These are phyloP conservation scores for Aspergillus amoenus DNA, from an alignment of 2,329 filamentous ascomycete genomes.

Conservation along the genomic window DNA sequence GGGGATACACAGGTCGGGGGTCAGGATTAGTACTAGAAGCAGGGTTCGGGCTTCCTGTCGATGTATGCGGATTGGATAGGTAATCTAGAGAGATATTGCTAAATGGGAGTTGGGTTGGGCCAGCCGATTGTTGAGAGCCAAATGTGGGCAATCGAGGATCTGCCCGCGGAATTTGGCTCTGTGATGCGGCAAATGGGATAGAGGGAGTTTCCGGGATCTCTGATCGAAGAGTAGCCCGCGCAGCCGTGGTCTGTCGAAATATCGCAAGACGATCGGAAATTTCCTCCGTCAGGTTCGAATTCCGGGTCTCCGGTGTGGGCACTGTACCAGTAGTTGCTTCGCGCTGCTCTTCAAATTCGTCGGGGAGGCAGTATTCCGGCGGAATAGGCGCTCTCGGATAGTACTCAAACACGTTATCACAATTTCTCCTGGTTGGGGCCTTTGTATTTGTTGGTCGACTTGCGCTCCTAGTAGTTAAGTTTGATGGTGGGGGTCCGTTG, in stretches of 20 bases:
- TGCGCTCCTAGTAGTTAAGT: neutral
- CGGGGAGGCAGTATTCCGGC: conserved; percentile 15
- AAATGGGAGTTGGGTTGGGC: neutral
- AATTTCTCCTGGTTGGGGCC: neutral
- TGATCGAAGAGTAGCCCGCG: neutral
- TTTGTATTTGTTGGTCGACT: neutral
- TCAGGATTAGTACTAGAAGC: neutral
- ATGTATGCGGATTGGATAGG: neutral
- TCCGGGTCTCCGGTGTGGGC: neutral
- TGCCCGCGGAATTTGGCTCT: conserved; percentile 2
- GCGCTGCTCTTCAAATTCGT: conserved; percentile 10
- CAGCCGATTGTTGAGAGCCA: conserved; percentile 1
- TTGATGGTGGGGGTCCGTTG: neutral
- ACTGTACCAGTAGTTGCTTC: neutral
- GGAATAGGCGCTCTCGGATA: conserved; percentile 15
- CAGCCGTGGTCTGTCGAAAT: neutral
- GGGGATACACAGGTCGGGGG: neutral
- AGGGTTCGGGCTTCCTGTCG: neutral
- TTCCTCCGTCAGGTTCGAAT: neutral
- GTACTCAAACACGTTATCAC: conserved; percentile 15
- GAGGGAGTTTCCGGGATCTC: conserved; percentile 26
- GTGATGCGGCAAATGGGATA: neutral
- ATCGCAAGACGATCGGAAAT: neutral
- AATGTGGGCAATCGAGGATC: neutral
- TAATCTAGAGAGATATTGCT: conserved; percentile 7